These are phyloP conservation scores for Dunaliella sp. DNA, from an alignment of 139 green algal species.

Conservation along the genomic window DNA sequence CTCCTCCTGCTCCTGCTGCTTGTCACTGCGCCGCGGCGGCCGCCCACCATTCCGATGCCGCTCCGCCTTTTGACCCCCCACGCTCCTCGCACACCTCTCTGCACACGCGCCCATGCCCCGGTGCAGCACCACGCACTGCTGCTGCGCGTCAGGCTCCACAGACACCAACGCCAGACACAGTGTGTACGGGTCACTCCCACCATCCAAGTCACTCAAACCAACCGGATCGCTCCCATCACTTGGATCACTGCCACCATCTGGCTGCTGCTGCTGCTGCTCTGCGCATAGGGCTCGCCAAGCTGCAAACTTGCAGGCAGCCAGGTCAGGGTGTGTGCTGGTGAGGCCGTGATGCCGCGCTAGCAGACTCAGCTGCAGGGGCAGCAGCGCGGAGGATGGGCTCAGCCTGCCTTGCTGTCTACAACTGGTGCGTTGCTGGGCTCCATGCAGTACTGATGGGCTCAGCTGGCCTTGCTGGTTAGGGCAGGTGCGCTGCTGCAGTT, in stretches of 20 bases:
- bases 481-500: no score
- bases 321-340: background rate
- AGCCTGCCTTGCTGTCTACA: no score
- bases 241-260: no score
- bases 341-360: background rate
- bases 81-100: background rate
- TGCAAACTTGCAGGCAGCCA: background rate
- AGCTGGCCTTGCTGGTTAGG: no score
- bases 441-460: no score
- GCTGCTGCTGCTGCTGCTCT: background rate
- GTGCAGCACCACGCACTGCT: slow-evolving; percentile 3
- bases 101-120: background rate
- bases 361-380: background rate
- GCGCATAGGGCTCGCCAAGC: background rate
- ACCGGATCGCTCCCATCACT: no score
- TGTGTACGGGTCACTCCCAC: background rate
- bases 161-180: slow-evolving; percentile 17
- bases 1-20: background rate
- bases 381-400: no score
- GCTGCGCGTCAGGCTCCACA: background rate
- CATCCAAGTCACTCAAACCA: no score
- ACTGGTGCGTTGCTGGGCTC: no score
- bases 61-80: no score
- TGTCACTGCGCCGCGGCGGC: background rate
- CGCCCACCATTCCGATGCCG: no score